Percentiles rank a stretch among this genome's conserved stretches.
Conservation (phyloP, 371 early-diverging fungal species). For the Mucor plumbeus region DNA sequence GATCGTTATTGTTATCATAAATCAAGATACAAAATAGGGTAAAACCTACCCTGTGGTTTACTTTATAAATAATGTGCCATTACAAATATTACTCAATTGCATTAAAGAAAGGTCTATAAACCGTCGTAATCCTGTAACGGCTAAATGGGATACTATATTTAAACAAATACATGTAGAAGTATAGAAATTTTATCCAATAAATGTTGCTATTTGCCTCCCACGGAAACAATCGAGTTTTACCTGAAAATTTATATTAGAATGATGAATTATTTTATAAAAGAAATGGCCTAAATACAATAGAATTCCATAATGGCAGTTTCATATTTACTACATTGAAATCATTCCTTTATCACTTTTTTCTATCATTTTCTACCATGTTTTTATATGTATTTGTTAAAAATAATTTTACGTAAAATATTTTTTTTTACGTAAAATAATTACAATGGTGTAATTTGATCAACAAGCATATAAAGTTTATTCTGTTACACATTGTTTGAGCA, state of each 20-base stretch:
- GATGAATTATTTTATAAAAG: no score
- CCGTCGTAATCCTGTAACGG: neutral
- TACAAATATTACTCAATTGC: neutral
- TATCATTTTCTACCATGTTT: neutral
- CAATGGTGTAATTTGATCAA: neutral
- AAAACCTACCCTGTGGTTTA: neutral
- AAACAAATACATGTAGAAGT: neutral
- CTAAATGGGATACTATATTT: neutral
- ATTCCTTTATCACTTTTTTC: no score
- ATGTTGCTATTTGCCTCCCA: neutral
- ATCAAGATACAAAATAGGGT: neutral
- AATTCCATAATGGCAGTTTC: no score
- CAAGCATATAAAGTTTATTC: neutral
- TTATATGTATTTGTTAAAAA: neutral
- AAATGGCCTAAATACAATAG: no score
- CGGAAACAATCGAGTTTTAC: neutral
- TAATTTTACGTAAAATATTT: neutral
- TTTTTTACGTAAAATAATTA: slow-evolving; percentile 1
- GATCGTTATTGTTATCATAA: neutral
- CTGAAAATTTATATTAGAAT: neutral
- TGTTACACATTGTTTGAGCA: neutral
- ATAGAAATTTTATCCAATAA: neutral
- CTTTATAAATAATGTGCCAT: neutral
- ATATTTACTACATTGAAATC: no score
- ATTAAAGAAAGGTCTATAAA: neutral